These are phyloP conservation scores for Microbotryum intermedium DNA, from an alignment of 1,284 basidiomycete genomes.

Conservation along the genomic window DNA sequence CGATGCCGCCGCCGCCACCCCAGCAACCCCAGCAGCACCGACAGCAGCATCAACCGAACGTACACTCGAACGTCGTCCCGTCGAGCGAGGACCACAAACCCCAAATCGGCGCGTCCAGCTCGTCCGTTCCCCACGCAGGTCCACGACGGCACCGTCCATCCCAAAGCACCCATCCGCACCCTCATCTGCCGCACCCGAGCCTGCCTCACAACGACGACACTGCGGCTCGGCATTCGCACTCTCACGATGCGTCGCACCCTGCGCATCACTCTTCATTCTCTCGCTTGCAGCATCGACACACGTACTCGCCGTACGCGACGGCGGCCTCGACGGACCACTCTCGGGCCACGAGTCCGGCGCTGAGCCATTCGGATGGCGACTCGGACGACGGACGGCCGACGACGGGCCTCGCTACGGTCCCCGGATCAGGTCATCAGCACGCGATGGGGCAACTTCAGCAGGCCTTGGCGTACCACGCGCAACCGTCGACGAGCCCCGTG, in stretches of 20 bases:
- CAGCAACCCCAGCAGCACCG: background rate
- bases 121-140: background rate
- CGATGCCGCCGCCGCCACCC: background rate
- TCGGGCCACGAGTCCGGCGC: constrained; percentile 22
- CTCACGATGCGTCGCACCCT: constrained; percentile 29
- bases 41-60: background rate
- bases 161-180: constrained; percentile 3
- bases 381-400: constrained; percentile 9
- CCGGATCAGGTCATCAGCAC: constrained; percentile 16
- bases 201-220: constrained; percentile 15
- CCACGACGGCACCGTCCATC: constrained; percentile 1
- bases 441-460: constrained; percentile 25
- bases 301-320: constrained; percentile 31
- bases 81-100: background rate
- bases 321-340: constrained; percentile 23
- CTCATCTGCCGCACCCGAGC: constrained; percentile 4
- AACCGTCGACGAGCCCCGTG: constrained; percentile 62
- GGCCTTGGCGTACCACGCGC: constrained; percentile 35
- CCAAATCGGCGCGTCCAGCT: constrained; percentile 3
- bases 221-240: constrained; percentile 24
- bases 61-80: background rate
- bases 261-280: constrained; percentile 26
- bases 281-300: constrained; percentile 30
- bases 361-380: constrained; percentile 8
- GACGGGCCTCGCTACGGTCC: constrained; percentile 19